phyloP scores from a whole-genome alignment of 352 stramenopile species.

The Pelagophyceae sp. region DNA sequence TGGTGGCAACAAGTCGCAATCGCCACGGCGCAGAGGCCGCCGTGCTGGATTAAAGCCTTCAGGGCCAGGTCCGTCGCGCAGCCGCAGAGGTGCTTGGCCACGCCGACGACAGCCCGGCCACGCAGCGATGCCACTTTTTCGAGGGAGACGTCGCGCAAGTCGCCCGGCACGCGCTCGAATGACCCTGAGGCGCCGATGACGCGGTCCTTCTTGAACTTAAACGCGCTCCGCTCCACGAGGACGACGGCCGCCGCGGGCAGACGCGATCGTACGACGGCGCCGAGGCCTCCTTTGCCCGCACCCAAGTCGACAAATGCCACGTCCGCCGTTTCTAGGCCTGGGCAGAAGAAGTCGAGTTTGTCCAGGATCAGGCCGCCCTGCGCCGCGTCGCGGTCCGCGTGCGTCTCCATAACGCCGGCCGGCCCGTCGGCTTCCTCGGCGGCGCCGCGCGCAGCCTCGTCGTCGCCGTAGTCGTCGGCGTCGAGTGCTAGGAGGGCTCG shows the following conservation, averaged over 20 bases:
- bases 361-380: neutral
- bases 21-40: neutral
- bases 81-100: constrained; percentile 19
- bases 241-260: neutral
- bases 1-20: constrained; percentile 16
- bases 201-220: no score
- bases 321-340: neutral
- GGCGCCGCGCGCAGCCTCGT: neutral
- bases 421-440: neutral
- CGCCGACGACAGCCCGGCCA: neutral
- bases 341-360: neutral
- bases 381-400: neutral
- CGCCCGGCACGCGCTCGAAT: neutral
- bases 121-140: neutral
- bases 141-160: neutral
- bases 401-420: neutral
- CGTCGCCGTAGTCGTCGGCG: neutral
- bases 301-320: constrained; percentile 13
- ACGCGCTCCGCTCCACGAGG: neutral
- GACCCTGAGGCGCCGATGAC: no score
- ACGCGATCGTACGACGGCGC: no score
- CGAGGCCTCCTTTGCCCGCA: constrained; percentile 2
- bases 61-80: constrained; percentile 3
- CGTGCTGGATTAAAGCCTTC: neutral
- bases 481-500: neutral